Evolutionary conservation across 2,329 filamentous ascomycete genomes (phyloP), one percentile per base, ranked within the genome.

Genomic region (Trichoderma endophyticum): DNA sequence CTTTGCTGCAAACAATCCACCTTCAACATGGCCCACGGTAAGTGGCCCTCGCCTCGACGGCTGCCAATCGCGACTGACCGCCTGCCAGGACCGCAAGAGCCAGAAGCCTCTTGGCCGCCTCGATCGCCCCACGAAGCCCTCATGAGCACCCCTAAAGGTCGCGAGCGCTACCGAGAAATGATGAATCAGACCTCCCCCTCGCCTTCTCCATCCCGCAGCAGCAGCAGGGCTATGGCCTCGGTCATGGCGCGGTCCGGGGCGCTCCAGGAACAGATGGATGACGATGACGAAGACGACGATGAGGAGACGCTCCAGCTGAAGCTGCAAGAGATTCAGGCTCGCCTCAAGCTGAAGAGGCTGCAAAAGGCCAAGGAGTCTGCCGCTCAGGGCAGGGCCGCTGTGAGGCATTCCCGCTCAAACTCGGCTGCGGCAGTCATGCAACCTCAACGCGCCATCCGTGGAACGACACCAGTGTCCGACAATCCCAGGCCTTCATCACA

Each of bases 281-380:
- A 70, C 21, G 83, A 70, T 21, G 83, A 83, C 5, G 89, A 91
- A 0, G 91, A 93, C 5, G 92, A 97, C 7, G 95, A 97, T 76
- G 95, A 98, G 80, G 95, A 98, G 84, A 97, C 90, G 1, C 83
- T 98, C 39, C 90, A 97, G 78, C 84, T 99, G 74, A 91, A 97
- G 79, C 84, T 98, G 6, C 91, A 95, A 75, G 94, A 93, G 70
- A 97, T 99, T 72, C 91, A 98, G 81, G 94, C 95, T 7, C 91
- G 92, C 73, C 83, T 98, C 67, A 96, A 92, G 81, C 82, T 98
- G 75, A 98, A 98, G 81, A 94, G 92, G 78, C 83, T 98, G 15
- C 93, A 96, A 80, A 91, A 91, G 78, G 82, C 81, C 63, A 81
- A 76, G 65, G 73, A 76, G 30, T 71, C 72, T 36, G 63, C 70